Conservation (phyloP, 2,329 filamentous ascomycete genomes). For the Claviceps pusilla region DNA sequence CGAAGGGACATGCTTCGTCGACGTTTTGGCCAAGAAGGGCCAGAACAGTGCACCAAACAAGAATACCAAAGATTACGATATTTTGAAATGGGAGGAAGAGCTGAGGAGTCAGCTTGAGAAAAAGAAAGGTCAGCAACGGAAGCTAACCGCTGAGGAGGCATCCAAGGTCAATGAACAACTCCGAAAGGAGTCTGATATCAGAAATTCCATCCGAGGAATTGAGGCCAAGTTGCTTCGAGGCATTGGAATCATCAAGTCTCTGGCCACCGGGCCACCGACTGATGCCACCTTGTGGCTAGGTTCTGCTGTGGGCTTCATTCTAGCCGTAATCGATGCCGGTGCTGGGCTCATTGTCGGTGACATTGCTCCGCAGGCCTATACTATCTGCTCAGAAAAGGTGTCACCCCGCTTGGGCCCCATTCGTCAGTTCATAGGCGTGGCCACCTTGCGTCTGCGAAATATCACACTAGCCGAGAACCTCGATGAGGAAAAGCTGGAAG, state of each 20-base stretch:
- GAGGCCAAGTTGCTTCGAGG: conserved; percentile 64
- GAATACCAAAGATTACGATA: conserved; percentile 89
- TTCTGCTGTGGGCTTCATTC: conserved; percentile 56
- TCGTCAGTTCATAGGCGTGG: conserved; percentile 72
- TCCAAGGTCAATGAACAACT: conserved; percentile 84
- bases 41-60: conserved; percentile 60
- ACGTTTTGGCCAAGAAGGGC: conserved; percentile 75
- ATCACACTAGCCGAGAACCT: conserved; percentile 59
- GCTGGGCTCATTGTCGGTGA: conserved; percentile 71
- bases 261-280: conserved; percentile 77
- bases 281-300: conserved; percentile 83
- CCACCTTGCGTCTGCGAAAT: conserved; percentile 65
- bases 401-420: conserved; percentile 60
- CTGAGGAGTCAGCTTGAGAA: conserved; percentile 72
- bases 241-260: conserved; percentile 67
- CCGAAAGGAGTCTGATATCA: conserved; percentile 69
- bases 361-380: conserved; percentile 60
- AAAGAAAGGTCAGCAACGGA: conserved; percentile 85
- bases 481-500: conserved; percentile 65
- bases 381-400: conserved; percentile 63
- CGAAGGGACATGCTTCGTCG: conserved; percentile 75
- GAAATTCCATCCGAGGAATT: conserved; percentile 52
- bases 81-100: conserved; percentile 93
- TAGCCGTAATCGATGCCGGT: conserved; percentile 63
- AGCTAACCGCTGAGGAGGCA: conserved; percentile 77